Conservation (phyloP, 1,284 basidiomycete species). For the Trametes hirsuta region DNA sequence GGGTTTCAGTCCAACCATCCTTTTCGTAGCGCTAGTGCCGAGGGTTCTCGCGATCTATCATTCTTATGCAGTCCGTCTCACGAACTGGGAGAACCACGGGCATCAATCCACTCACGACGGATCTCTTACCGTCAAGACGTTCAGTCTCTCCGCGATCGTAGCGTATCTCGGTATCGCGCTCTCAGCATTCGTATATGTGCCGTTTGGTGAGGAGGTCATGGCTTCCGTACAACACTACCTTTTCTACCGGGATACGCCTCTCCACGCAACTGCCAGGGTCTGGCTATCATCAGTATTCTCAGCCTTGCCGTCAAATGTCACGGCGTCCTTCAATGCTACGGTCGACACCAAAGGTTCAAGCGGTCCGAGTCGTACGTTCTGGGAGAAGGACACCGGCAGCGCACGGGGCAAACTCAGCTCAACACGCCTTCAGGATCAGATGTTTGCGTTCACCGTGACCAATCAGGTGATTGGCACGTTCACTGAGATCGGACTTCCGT, state of each 20-base stretch:
- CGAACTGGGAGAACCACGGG: slow-evolving; percentile 90
- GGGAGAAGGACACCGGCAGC: slow-evolving; percentile 53
- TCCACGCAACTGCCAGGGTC: slow-evolving; percentile 12
- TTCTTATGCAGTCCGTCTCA: slow-evolving; percentile 69
- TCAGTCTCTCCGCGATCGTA: slow-evolving; percentile 86
- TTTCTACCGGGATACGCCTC: slow-evolving; percentile 29
- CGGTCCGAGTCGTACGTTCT: slow-evolving; percentile 37
- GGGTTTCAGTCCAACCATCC: slow-evolving; percentile 82
- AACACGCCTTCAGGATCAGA: slow-evolving; percentile 83
- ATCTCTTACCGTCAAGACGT: slow-evolving; percentile 90
- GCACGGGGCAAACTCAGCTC: slow-evolving; percentile 64
- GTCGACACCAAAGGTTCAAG: slow-evolving; percentile 4
- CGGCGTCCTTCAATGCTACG: slow-evolving; percentile 21
- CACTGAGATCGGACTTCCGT: slow-evolving; percentile 86
- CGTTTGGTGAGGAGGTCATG: slow-evolving; percentile 88
- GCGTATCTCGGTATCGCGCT: slow-evolving; percentile 87
- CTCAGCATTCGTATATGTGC: slow-evolving; percentile 90
- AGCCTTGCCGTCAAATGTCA: slow-evolving; percentile 23
- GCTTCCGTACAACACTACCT: slow-evolving; percentile 47
- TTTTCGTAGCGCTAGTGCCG: slow-evolving; percentile 86
- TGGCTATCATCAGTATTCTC: slow-evolving; percentile 29
- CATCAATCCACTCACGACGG: slow-evolving; percentile 78
- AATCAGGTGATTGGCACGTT: slow-evolving; percentile 88
- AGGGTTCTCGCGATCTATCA: slow-evolving; percentile 83
- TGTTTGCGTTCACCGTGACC: slow-evolving; percentile 95